phyloP scores from a whole-genome alignment of 129 eudicot species.

The Flaveria ramosissima region DNA sequence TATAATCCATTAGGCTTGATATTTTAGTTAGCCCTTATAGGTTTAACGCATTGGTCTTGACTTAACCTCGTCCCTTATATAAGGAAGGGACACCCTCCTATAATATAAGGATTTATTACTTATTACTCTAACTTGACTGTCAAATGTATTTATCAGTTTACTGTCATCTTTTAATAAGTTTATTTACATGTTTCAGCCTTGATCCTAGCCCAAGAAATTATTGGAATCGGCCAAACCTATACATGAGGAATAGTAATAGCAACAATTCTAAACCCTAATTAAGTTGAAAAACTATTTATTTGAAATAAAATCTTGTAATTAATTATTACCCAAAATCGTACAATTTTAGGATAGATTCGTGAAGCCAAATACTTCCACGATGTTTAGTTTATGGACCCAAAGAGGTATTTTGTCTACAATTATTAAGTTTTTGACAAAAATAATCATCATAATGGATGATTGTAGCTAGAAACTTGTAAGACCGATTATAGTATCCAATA shows the following conservation, averaged over 20 bases:
- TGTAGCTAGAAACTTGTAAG: constrained; percentile 18
- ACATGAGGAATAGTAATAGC: neutral
- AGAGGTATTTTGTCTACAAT: neutral
- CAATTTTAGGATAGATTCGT: neutral
- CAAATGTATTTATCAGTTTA: no score
- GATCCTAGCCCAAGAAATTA: neutral
- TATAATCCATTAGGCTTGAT: no score
- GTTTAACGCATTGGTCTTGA: no score
- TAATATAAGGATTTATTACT: no score
- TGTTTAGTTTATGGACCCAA: constrained; percentile 1
- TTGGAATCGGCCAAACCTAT: neutral
- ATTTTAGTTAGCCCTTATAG: no score
- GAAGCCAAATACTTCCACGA: constrained; percentile 1
- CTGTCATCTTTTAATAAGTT: no score
- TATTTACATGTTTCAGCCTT: neutral
- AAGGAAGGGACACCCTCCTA: no score
- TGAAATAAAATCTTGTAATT: no score
- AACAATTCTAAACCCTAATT: neutral
- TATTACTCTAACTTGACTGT: no score
- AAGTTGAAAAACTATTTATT: neutral
- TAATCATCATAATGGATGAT: neutral
- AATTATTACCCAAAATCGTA: neutral
- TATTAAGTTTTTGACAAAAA: constrained; percentile 5
- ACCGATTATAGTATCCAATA: neutral
- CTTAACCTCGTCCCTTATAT: no score